These are phyloP conservation scores for Paragyromitra xinjiangensis DNA, from an alignment of 495 filamentous ascomycete genomes.

Conservation along the genomic window DNA sequence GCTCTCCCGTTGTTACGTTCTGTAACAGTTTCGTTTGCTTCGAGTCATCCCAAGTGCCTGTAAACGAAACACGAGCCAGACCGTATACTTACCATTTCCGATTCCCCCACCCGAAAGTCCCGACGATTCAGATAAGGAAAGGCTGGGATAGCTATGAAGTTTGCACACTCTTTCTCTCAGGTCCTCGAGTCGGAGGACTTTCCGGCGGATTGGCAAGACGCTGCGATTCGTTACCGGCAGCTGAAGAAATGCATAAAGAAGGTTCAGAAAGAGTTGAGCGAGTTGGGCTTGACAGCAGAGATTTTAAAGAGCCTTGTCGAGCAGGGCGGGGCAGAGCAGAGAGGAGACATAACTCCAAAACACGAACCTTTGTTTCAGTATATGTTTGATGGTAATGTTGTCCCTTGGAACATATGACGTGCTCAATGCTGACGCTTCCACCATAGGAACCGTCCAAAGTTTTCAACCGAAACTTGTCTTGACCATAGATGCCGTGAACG, in stretches of 20 bases:
- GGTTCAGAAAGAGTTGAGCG: conserved; percentile 68
- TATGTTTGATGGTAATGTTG: conserved; percentile 60
- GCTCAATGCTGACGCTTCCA: conserved; percentile 36
- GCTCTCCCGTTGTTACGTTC: not conserved
- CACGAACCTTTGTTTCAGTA: conserved; percentile 59
- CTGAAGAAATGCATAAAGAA: conserved; percentile 80
- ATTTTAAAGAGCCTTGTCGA: conserved; percentile 66
- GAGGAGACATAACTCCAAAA: conserved; percentile 1
- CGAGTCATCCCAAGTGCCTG: conserved; percentile 11
- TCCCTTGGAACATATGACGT: conserved; percentile 30
- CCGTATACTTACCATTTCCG: not conserved
- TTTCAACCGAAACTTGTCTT: conserved; percentile 70
- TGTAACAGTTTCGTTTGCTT: conserved; percentile 23
- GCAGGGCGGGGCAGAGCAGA: conserved; percentile 54
- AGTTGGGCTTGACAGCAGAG: conserved; percentile 68
- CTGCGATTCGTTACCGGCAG: conserved; percentile 74
- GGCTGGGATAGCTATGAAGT: conserved; percentile 68
- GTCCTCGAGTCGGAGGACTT: conserved; percentile 67
- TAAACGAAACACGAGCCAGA: conserved; percentile 9
- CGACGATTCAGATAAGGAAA: not conserved
- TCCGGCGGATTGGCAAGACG: conserved; percentile 73
- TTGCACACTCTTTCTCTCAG: conserved; percentile 73
- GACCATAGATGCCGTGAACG: conserved; percentile 64
- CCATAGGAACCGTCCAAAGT: conserved; percentile 57
- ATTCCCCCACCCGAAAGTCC: not conserved